These are phyloP conservation scores for Penicillium sclerotiorum DNA, from an alignment of 2,329 filamentous ascomycete genomes.

Conservation along the genomic window DNA sequence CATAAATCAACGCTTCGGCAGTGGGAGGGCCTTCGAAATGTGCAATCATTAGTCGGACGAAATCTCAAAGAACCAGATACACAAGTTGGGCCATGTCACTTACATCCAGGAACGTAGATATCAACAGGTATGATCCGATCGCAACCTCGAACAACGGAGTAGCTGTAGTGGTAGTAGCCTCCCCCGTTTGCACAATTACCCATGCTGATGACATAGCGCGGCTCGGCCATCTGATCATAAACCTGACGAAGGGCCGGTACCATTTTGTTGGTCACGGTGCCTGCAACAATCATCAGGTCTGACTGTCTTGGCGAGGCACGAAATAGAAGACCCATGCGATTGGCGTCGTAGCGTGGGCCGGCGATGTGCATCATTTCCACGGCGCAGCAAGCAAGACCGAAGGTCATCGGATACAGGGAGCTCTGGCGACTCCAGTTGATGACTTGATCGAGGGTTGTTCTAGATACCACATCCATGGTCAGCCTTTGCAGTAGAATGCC, in stretches of 20 bases:
- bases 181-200: conserved; percentile 83
- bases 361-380: conserved; percentile 95
- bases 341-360: conserved; percentile 86
- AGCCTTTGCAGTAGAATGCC: neutral
- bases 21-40: neutral
- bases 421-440: conserved; percentile 87
- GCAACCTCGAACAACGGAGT: conserved; percentile 74
- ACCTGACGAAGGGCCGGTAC: conserved; percentile 83
- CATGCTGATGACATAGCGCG: conserved; percentile 86
- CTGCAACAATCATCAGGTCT: conserved; percentile 89
- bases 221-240: conserved; percentile 94
- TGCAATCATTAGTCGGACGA: neutral
- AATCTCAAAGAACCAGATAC: no score
- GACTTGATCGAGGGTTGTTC: conserved; percentile 65
- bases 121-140: conserved; percentile 82
- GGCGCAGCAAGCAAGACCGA: conserved; percentile 87
- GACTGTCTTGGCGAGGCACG: conserved; percentile 81
- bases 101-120: conserved; percentile 79
- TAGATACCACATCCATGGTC: conserved; percentile 12
- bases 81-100: no score
- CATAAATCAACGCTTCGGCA: neutral
- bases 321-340: conserved; percentile 85
- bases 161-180: conserved; percentile 87
- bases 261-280: conserved; percentile 93
- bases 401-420: conserved; percentile 90